Evolutionary conservation across 331 rosid genomes (phyloP).

Genomic region (Rhamnella rubrinervis): DNA sequence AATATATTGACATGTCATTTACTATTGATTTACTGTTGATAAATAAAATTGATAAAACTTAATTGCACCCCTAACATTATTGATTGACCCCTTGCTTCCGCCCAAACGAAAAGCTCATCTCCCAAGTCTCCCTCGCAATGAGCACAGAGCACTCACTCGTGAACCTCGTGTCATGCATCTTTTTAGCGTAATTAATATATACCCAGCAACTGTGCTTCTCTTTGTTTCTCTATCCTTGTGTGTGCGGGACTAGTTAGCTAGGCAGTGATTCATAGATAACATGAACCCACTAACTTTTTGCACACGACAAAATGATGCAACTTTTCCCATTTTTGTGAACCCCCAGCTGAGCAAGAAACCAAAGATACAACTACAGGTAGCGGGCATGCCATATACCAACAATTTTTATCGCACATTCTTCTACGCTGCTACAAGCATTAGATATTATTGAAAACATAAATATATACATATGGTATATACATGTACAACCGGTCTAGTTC

Average conservation of each 20-base stretch:
- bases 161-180: conserved; percentile 41
- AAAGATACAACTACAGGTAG: conserved; percentile 23
- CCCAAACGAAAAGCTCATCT: conserved; percentile 19
- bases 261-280: background rate
- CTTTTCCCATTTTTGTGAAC: conserved; percentile 26
- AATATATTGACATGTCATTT: too few species aligned
- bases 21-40: too few species aligned
- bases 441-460: too few species aligned
- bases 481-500: too few species aligned
- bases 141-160: conserved; percentile 30
- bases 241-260: conserved; percentile 8
- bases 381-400: conserved; percentile 26
- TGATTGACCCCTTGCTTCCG: conserved; percentile 22
- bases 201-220: too few species aligned
- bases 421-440: conserved; percentile 29
- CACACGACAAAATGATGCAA: conserved; percentile 25
- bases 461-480: too few species aligned
- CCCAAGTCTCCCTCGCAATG: too few species aligned
- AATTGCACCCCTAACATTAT: too few species aligned
- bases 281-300: conserved; percentile 31
- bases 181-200: background rate
- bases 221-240: too few species aligned
- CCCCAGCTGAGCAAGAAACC: background rate
- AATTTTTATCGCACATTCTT: conserved; percentile 35
- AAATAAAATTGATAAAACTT: too few species aligned